Base-by-base conservation (phyloP, 768 basidiomycete species). In the Chalciporus pseudorubinellus region DNA sequence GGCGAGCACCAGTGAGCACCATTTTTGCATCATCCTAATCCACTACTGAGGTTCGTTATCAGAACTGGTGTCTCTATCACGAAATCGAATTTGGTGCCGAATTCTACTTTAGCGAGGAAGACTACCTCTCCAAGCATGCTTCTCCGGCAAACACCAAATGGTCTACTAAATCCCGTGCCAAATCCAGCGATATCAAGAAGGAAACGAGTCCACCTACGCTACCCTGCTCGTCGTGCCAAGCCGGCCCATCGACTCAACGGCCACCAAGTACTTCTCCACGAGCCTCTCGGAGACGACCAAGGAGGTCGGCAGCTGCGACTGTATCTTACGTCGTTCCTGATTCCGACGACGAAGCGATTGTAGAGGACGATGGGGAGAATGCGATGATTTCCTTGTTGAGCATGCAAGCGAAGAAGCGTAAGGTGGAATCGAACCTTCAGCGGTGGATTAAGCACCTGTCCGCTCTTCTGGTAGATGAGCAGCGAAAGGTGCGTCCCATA, bases 101-200 rank as follows among this genome's bases (percentile, higher is more conserved):
- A 55, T 91, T 89, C 65, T 89, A 79, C 64, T 70, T 78, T 52
- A 80, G 78, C 52, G 88, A 89, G 59, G 77, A 82, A 36, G 87
- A 89, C 58, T 89, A 88, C 58, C 69, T 84, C 36, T 71, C 68
- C 29, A 69, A 66, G 47, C 66, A 67, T 22, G 58, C 34, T n/a
- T 59, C 56, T 52, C 51, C 41, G 21, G 34, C 46, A 26, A 61
- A 59, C 26, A 40, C 52, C 12, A 72, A 64, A 55, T 63, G 62
- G 26, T 26, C 52, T n/a, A 59, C 54, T 48, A 66, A 58, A 46
- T 58, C 34, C 2, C 68, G 56, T 39, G 56, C 47, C 29, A 73
- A 70, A 42, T 19, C 39, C 7, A 55, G 59, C 29, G 71, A 68
- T 52, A 64, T 78, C 44, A 79, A 80, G 65, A 70, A 66, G 39